Evolutionary conservation across 306 rosid species (phyloP), one percentile per base, ranked within the genome.

Genomic region (Glycine tomentella): DNA sequence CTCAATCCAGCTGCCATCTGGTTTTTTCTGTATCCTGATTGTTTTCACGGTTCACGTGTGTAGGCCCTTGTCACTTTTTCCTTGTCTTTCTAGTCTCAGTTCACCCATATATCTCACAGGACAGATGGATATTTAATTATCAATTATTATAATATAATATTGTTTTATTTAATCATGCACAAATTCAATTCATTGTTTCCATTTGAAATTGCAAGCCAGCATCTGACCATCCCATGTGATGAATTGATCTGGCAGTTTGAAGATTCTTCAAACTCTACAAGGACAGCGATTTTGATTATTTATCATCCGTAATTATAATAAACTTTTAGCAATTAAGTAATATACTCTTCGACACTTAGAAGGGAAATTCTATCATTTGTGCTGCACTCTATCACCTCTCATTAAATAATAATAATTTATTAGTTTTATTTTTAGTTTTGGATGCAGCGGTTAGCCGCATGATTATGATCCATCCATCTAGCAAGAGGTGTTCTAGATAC

Each of bases 211-310:
- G 68, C 42, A 42, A 71, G 70, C 52, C 71, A 53, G 62, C 69
- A 31, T 33, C 61, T 53, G 33, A 31, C 75, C 69, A 36, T 33
- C 84, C 84, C 80, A 81, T 48, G 84, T 66, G 63, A 16, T 16
- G 51, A 67, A 38, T 9, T 45, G 14, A 17, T 74, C 59, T 66
- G 63, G 45, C 76, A 44, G 80, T 11, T 42, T 9, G 31, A 74
- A 74, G 44, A 81, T 81, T 67, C 76, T 75, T 56, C 75, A 15
- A 46, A 66, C 59, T 4, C 33, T 46, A 15, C 45, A 74, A 63
- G 4, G 44, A 66, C 71, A 75, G 25, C 75, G 6, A 20, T 55
- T 66, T 20, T 74, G 13, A 62, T 36, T 63, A 62, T 36, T 63
- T 51, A 13, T 72, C 76, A 55, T 74, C 46, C 45, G 34, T 45